A percentile compares a stretch with the other conserved stretches of the same genome.
Conservation (phyloP, 2,329 filamentous ascomycete species). For the Polytolypa hystricis region DNA sequence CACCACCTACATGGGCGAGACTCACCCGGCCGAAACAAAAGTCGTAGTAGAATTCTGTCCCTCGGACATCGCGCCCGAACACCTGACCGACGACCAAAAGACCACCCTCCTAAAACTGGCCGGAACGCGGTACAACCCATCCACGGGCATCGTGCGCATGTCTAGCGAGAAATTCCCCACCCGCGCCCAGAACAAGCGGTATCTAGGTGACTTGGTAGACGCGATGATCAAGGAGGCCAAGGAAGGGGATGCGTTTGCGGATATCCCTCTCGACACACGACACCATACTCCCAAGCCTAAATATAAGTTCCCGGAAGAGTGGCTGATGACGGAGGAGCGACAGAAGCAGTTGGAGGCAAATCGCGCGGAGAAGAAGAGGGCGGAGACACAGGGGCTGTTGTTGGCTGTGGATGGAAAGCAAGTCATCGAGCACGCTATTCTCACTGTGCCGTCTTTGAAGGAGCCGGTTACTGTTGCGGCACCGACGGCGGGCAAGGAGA, state of each 20-base stretch:
- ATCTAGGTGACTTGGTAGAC: conserved; percentile 67
- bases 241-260: conserved; percentile 74
- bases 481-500: background rate
- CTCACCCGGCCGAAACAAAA: conserved; percentile 83
- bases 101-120: conserved; percentile 79
- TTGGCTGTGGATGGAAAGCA: conserved; percentile 44
- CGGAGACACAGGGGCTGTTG: conserved; percentile 47
- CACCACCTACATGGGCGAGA: conserved; percentile 91
- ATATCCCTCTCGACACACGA: conserved; percentile 79
- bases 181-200: conserved; percentile 94
- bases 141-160: conserved; percentile 72
- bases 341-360: conserved; percentile 52
- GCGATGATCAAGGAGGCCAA: conserved; percentile 64
- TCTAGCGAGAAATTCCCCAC: conserved; percentile 80
- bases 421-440: conserved; percentile 26
- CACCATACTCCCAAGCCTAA: conserved; percentile 63
- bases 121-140: conserved; percentile 78
- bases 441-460: conserved; percentile 17
- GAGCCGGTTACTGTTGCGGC: conserved; percentile 5
- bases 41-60: conserved; percentile 86
- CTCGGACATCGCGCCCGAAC: conserved; percentile 49
- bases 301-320: conserved; percentile 66
- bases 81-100: conserved; percentile 56
- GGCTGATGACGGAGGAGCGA: conserved; percentile 66
- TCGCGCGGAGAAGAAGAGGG: conserved; percentile 41